phyloP scores from a whole-genome alignment of 1,284 basidiomycete species.

The Butyriboletus appendiculatus region DNA sequence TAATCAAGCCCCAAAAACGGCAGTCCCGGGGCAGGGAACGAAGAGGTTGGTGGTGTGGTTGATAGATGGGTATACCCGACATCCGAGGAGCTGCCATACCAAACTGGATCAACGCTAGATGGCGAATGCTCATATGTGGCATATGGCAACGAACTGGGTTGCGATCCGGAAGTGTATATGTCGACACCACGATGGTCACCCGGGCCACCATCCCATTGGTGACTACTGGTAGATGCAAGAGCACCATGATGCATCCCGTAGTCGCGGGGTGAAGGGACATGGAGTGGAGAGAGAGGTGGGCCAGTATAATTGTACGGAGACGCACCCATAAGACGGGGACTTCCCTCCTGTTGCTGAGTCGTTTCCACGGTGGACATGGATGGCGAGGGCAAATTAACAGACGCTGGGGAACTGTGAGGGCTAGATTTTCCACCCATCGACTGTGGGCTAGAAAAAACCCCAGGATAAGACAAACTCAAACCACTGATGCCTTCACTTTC shows the following conservation, averaged over 20 bases:
- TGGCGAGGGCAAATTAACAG: slow-evolving; percentile 70
- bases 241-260: slow-evolving; percentile 50
- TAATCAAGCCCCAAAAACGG: slow-evolving; percentile 81
- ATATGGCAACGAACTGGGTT: slow-evolving; percentile 37
- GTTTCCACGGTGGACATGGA: slow-evolving; percentile 45
- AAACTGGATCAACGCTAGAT: slow-evolving; percentile 47
- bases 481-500: slow-evolving; percentile 52
- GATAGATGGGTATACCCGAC: slow-evolving; percentile 46
- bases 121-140: slow-evolving; percentile 43
- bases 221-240: slow-evolving; percentile 38
- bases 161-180: slow-evolving; percentile 43
- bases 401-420: slow-evolving; percentile 73
- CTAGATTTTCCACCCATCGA: slow-evolving; percentile 48
- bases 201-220: slow-evolving; percentile 47
- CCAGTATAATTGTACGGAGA: slow-evolving; percentile 42
- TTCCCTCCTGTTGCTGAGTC: slow-evolving; percentile 45
- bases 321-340: slow-evolving; percentile 42
- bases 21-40: slow-evolving; percentile 67
- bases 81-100: slow-evolving; percentile 48
- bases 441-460: slow-evolving; percentile 53
- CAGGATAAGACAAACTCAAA: slow-evolving; percentile 42
- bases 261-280: slow-evolving; percentile 53
- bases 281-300: slow-evolving; percentile 50
- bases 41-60: slow-evolving; percentile 56
- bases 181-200: slow-evolving; percentile 42